Evolutionary conservation across 495 filamentous ascomycete species (phyloP).

Genomic region (Melanomma pulvis-pyrius): DNA sequence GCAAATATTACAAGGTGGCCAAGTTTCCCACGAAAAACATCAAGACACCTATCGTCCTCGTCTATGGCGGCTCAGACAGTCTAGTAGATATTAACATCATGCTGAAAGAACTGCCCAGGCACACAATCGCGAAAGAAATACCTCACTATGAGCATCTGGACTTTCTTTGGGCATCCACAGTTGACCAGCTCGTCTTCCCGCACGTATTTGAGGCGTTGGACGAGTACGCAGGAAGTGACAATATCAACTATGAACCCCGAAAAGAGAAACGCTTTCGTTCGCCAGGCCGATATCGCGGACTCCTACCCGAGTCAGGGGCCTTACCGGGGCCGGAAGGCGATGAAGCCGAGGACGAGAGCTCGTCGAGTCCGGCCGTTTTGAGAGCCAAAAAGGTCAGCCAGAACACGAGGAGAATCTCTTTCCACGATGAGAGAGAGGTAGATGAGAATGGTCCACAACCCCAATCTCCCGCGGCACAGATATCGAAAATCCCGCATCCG

Average conservation of each 20-base stretch:
- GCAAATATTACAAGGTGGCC: conserved; percentile 83
- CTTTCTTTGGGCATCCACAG: conserved; percentile 92
- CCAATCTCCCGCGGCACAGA: conserved; percentile 4
- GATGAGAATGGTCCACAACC: conserved; percentile 1
- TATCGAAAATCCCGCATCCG: conserved; percentile 23
- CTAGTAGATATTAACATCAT: conserved; percentile 94
- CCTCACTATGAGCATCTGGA: conserved; percentile 95
- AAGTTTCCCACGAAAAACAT: conserved; percentile 97
- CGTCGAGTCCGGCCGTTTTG: conserved; percentile 16
- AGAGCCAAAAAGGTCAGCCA: conserved; percentile 29
- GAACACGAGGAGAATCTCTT: conserved; percentile 22
- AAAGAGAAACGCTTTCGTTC: conserved; percentile 25
- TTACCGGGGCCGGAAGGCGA: conserved; percentile 27
- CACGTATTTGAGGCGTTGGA: conserved; percentile 88
- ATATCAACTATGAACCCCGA: not conserved
- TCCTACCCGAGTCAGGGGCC: conserved; percentile 21
- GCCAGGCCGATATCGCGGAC: conserved; percentile 24
- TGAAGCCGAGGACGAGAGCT: conserved; percentile 33
- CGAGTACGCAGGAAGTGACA: conserved; percentile 25
- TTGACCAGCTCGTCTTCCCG: conserved; percentile 78
- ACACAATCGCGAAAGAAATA: conserved; percentile 81
- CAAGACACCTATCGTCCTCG: conserved; percentile 87
- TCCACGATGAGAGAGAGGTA: not conserved
- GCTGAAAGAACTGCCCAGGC: conserved; percentile 80
- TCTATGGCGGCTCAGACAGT: conserved; percentile 92